Conservation (phyloP, 768 basidiomycete genomes). For the Suillus spraguei region DNA sequence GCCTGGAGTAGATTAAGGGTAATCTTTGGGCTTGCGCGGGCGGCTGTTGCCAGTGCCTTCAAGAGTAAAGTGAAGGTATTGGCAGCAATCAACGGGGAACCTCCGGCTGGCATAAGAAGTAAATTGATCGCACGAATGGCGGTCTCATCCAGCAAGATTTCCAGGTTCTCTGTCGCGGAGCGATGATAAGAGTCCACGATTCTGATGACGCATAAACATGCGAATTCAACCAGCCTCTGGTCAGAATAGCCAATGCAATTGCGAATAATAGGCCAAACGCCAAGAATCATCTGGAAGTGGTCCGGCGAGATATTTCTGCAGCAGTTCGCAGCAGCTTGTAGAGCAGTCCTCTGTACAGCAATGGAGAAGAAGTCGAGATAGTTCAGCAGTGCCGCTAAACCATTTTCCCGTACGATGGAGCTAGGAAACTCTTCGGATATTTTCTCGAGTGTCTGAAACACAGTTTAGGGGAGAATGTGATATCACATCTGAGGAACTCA, state of each 20-base stretch:
- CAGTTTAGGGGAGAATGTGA: constrained; percentile 18
- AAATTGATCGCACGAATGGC: constrained; percentile 84
- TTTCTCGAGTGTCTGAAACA: constrained; percentile 88
- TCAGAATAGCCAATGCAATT: constrained; percentile 92
- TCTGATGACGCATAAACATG: constrained; percentile 92
- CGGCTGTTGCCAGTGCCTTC: constrained; percentile 85
- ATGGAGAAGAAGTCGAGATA: constrained; percentile 99
- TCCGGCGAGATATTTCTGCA: constrained; percentile 92
- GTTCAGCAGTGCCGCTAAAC: constrained; percentile 88
- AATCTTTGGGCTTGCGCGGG: constrained; percentile 86
- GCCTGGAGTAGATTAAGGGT: constrained; percentile 87
- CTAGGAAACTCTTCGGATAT: constrained; percentile 97
- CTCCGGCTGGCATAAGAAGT: constrained; percentile 83
- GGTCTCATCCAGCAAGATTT: constrained; percentile 78
- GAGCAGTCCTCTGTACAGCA: constrained; percentile 93
- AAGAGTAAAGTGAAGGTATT: constrained; percentile 89
- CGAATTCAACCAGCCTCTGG: constrained; percentile 96
- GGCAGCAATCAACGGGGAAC: constrained; percentile 81
- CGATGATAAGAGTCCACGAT: constrained; percentile 92
- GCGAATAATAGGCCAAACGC: constrained; percentile 91
- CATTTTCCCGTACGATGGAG: constrained; percentile 94
- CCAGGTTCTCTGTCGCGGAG: constrained; percentile 81
- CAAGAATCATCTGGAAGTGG: constrained; percentile 85
- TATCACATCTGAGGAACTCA: constrained; percentile 47
- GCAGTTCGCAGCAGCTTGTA: constrained; percentile 96